phyloP scores from a whole-genome alignment of 768 basidiomycete genomes.

The Suillus decipiens region DNA sequence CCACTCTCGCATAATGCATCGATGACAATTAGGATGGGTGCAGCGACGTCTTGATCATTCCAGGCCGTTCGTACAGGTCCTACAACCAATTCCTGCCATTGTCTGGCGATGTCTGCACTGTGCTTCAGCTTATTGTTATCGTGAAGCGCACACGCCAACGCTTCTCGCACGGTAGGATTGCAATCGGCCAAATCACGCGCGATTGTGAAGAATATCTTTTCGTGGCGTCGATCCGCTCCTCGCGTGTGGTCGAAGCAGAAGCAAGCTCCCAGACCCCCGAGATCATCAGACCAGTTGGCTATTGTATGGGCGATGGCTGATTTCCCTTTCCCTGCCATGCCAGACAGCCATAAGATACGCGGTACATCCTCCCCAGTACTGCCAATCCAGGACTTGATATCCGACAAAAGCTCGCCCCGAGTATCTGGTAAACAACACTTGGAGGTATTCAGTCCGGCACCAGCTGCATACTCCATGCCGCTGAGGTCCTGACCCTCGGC shows the following conservation, averaged over 20 bases:
- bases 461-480: background rate
- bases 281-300: conserved; percentile 13
- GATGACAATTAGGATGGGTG: background rate
- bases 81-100: background rate
- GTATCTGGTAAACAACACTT: background rate
- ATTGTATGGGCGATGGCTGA: conserved; percentile 21
- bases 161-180: background rate
- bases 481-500: background rate
- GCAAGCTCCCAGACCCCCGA: conserved; percentile 9
- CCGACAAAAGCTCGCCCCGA: conserved; percentile 10
- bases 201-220: background rate
- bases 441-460: background rate
- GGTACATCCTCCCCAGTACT: background rate
- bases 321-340: conserved; percentile 20
- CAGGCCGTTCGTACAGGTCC: no score
- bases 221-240: background rate
- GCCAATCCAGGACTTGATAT: conserved; percentile 19
- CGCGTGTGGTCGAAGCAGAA: conserved; percentile 15
- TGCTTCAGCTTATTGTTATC: background rate
- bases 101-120: background rate
- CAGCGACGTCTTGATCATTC: background rate
- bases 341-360: conserved; percentile 16
- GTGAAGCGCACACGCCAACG: background rate
- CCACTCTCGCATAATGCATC: background rate
- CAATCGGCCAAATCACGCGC: background rate